These are phyloP conservation scores for Nitzschia sp. DNA, from an alignment of 108 stramenopile genomes.

Conservation along the genomic window DNA sequence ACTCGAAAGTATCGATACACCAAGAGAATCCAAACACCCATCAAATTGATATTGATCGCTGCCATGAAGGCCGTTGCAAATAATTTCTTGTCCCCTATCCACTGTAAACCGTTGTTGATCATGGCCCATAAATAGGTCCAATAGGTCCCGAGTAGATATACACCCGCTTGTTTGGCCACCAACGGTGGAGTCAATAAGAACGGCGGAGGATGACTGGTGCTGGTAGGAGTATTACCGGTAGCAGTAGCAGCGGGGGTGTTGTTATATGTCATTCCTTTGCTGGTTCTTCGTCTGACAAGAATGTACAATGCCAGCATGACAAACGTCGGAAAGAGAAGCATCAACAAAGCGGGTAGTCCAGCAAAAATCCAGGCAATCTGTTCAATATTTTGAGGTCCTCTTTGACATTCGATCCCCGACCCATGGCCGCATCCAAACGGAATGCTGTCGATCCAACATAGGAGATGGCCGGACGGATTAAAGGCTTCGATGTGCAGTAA, in stretches of 20 bases:
- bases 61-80: neutral
- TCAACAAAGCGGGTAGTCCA: neutral
- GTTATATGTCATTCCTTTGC: neutral
- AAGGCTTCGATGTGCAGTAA: neutral
- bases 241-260: too few species aligned
- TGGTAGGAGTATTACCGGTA: too few species aligned
- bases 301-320: neutral
- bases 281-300: neutral
- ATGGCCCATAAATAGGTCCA: neutral
- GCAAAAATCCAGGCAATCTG: neutral
- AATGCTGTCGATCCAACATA: slow-evolving; percentile 7
- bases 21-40: neutral
- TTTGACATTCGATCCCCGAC: neutral
- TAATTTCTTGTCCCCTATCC: neutral
- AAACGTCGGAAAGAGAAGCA: neutral
- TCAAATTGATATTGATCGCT: neutral
- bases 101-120: neutral
- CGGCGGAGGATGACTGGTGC: too few species aligned
- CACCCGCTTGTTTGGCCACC: slow-evolving; percentile 8
- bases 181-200: neutral
- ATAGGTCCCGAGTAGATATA: neutral
- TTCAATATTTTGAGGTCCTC: slow-evolving; percentile 6
- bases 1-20: slow-evolving; percentile 12
- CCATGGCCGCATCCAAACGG: slow-evolving; percentile 8
- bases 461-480: neutral